Percentiles rank a stretch among this genome's conserved stretches.
Evolutionary conservation across 2,329 filamentous ascomycete genomes (phyloP).

Genomic region (Zelopaecilomyces penicillatus): DNA sequence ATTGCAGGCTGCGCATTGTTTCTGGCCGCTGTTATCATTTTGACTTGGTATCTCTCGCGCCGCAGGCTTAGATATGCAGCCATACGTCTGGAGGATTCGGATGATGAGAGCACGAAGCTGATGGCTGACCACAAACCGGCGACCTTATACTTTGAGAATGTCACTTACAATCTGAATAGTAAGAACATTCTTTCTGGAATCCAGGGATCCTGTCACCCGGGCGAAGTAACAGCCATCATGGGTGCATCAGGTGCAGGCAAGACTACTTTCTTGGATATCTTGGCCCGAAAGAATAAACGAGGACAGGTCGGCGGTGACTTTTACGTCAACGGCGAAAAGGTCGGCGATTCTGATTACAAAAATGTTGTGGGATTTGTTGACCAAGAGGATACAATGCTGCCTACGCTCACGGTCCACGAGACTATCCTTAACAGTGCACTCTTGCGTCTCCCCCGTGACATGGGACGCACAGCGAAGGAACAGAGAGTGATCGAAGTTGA

Average conservation of each 20-base stretch:
- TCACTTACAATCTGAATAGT: constrained; percentile 79
- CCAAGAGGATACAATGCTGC: constrained; percentile 94
- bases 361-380: constrained; percentile 95
- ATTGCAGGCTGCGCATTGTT: constrained; percentile 83
- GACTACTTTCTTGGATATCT: constrained; percentile 91
- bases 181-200: constrained; percentile 77
- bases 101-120: constrained; percentile 77
- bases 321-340: constrained; percentile 87
- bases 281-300: constrained; percentile 94
- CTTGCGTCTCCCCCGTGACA: constrained; percentile 82
- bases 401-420: constrained; percentile 93
- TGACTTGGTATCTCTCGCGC: constrained; percentile 81
- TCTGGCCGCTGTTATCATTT: constrained; percentile 74
- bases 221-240: constrained; percentile 97
- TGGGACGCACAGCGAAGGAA: constrained; percentile 81
- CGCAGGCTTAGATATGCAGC: constrained; percentile 61
- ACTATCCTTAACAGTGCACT: constrained; percentile 93
- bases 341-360: constrained; percentile 76
- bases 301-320: constrained; percentile 72
- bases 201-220: constrained; percentile 80
- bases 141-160: constrained; percentile 77
- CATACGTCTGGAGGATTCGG: constrained; percentile 80
- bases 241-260: constrained; percentile 95
- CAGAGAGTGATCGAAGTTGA: constrained; percentile 89
- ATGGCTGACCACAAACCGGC: constrained; percentile 90